phyloP scores from a whole-genome alignment of 2,329 filamentous ascomycete genomes.

The Colletotrichum sansevieriae region DNA sequence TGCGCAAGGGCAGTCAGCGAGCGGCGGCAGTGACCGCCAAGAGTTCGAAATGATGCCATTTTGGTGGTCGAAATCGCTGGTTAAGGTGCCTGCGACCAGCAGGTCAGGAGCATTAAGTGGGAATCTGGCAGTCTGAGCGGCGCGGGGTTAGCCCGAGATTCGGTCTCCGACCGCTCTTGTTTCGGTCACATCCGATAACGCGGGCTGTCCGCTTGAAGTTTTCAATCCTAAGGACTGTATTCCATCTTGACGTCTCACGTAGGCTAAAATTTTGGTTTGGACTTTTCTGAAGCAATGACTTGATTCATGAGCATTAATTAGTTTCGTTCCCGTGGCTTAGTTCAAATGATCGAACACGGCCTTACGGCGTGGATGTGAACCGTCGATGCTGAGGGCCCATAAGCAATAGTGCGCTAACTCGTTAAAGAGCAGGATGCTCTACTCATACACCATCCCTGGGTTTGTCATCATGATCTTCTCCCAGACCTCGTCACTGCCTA shows the following conservation, averaged over 20 bases:
- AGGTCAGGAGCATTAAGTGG: constrained; percentile 2
- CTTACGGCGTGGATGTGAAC: too few species aligned
- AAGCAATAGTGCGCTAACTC: too few species aligned
- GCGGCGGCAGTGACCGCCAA: background rate
- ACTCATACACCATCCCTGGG: background rate
- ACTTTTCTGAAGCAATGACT: too few species aligned
- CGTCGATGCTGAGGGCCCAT: too few species aligned
- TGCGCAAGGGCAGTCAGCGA: background rate
- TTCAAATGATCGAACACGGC: too few species aligned
- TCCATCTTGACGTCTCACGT: background rate
- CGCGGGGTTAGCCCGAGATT: constrained; percentile 7
- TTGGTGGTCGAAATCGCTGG: background rate
- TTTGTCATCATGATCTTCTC: background rate
- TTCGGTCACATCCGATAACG: constrained; percentile 16
- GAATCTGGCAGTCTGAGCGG: background rate
- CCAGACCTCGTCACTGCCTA: background rate
- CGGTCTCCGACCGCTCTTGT: background rate
- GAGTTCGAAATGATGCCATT: constrained; percentile 14
- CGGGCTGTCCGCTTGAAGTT: fast-evolving
- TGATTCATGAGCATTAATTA: too few species aligned
- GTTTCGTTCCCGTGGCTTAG: too few species aligned
- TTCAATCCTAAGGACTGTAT: background rate
- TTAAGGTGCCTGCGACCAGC: background rate
- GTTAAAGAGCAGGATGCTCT: too few species aligned
- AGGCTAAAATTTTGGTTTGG: background rate